Evolutionary conservation across 441 rosid species (phyloP).

Genomic region (Flueggea neowawraea): DNA sequence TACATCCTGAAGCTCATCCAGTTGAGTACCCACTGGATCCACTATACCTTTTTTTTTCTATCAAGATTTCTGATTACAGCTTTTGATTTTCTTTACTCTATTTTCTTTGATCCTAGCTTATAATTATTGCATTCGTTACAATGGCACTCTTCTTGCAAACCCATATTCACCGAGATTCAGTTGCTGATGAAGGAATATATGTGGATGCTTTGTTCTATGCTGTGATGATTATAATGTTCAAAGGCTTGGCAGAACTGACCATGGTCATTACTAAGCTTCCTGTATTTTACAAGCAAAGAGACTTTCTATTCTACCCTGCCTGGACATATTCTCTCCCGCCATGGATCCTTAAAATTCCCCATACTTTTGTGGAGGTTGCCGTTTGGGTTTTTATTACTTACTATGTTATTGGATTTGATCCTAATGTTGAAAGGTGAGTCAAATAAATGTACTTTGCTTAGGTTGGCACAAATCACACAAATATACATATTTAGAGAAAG

Average conservation of each 20-base stretch:
- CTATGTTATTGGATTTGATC: conserved; percentile 76
- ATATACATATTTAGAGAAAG: too few relatives aligned
- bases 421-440: conserved; percentile 56
- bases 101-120: conserved; percentile 31
- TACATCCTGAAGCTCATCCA: conserved; percentile 72
- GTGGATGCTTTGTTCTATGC: conserved; percentile 61
- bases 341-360: conserved; percentile 80
- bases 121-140: conserved; percentile 29
- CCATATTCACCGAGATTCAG: conserved; percentile 44
- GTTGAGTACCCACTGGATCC: conserved; percentile 19
- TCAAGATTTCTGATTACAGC: background rate
- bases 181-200: conserved; percentile 50
- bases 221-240: conserved; percentile 50
- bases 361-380: conserved; percentile 56
- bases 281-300: conserved; percentile 85
- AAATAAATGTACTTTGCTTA: background rate
- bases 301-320: conserved; percentile 65
- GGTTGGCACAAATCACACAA: too few relatives aligned
- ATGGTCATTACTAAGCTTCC: conserved; percentile 79
- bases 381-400: conserved; percentile 66
- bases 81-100: background rate
- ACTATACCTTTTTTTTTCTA: background rate
- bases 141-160: conserved; percentile 70
- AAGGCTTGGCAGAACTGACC: conserved; percentile 74
- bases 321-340: conserved; percentile 76